A percentile compares a stretch with the other conserved stretches of the same genome.
Evolutionary conservation across 768 basidiomycete genomes (phyloP).

Genomic region (Podaxis mareebaensis): DNA sequence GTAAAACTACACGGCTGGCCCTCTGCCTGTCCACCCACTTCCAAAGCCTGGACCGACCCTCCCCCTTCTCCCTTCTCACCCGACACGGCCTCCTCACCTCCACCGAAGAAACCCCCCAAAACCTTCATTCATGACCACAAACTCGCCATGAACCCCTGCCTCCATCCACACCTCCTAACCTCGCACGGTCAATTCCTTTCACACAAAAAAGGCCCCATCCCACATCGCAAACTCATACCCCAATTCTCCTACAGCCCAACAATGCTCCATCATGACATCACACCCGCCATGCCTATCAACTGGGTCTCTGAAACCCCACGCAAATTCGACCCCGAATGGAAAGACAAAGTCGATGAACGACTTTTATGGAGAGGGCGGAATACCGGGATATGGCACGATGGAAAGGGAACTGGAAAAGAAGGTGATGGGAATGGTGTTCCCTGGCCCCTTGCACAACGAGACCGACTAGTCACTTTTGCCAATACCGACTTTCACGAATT

Average conservation of each 20-base stretch:
- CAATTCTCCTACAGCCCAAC: constrained; percentile 53
- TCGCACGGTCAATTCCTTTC: constrained; percentile 55
- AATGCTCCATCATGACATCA: constrained; percentile 54
- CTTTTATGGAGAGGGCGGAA: constrained; percentile 74
- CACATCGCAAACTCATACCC: constrained; percentile 43
- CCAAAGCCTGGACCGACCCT: constrained; percentile 30
- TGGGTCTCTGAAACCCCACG: constrained; percentile 40
- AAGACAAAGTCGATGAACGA: constrained; percentile 53
- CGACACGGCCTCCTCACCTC: constrained; percentile 20
- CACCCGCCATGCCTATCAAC: constrained; percentile 42
- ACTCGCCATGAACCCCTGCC: constrained; percentile 47
- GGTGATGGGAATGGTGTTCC: constrained; percentile 38
- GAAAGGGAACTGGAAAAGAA: constrained; percentile 19
- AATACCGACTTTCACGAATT: constrained; percentile 18
- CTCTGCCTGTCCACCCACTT: constrained; percentile 35
- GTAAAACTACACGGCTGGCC: constrained; percentile 36
- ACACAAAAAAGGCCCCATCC: constrained; percentile 43
- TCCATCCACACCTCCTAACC: constrained; percentile 37
- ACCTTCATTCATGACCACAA: constrained; percentile 49
- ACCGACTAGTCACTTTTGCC: constrained; percentile 39
- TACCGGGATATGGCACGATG: constrained; percentile 57
- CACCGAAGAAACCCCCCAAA: constrained; percentile 23
- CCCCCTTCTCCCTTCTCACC: constrained; percentile 22
- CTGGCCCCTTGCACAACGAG: constrained; percentile 37
- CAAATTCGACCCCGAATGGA: constrained; percentile 54